Percentiles rank a stretch among this genome's conserved stretches.
These are phyloP conservation scores for Trichoderma koningiopsis DNA, from an alignment of 2,329 filamentous ascomycete species.

Conservation along the genomic window DNA sequence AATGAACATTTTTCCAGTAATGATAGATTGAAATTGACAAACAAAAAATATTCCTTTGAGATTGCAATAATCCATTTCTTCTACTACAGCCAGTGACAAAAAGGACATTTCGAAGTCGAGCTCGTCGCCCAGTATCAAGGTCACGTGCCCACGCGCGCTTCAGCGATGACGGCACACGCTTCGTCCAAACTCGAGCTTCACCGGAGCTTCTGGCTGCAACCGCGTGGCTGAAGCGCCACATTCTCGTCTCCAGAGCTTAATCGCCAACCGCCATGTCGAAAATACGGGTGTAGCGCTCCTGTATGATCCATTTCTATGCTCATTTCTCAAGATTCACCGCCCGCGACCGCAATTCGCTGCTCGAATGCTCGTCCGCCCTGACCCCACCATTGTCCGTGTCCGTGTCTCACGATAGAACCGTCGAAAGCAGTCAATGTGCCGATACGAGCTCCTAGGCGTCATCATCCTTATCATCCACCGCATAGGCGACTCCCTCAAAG, in stretches of 20 bases:
- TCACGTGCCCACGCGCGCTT: constrained; percentile 21
- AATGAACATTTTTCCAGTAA: neutral
- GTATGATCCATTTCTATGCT: neutral
- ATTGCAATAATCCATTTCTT: neutral
- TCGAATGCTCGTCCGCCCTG: constrained; percentile 11
- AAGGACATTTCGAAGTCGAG: neutral
- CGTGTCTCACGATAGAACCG: neutral
- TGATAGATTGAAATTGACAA: no score
- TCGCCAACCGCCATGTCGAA: neutral
- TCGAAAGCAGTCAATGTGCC: constrained; percentile 48
- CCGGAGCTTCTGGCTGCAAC: neutral
- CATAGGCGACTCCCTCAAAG: constrained; percentile 44
- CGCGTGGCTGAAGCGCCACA: constrained; percentile 19
- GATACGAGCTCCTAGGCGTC: constrained; percentile 55
- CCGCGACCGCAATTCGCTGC: constrained; percentile 4
- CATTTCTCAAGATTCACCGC: neutral
- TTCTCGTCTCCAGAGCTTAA: neutral
- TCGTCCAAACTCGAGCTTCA: neutral
- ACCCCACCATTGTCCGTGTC: neutral
- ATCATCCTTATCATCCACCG: constrained; percentile 52
- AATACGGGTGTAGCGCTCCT: neutral
- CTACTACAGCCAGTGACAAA: neutral
- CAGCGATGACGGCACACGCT: constrained; percentile 23
- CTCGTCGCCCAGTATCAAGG: neutral
- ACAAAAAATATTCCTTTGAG: no score